Base-by-base conservation (phyloP, 139 green algal genomes). In the Tetradesmus lagerheimii region DNA sequence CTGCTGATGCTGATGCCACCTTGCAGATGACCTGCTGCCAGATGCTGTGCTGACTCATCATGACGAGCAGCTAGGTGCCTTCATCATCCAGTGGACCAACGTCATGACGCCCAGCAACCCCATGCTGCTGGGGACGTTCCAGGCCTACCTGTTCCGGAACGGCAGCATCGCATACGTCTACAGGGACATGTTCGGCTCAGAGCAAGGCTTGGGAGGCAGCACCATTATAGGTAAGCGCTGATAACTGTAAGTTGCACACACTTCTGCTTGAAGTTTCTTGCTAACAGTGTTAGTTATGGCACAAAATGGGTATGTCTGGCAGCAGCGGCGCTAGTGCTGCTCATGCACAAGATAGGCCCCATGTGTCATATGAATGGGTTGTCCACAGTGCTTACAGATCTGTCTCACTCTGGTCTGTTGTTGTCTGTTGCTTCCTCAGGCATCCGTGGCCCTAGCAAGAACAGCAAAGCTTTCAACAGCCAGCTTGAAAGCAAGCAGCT, bases 1-100 rank as follows among this genome's bases (percentile, higher is more conserved):
- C 53, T 77, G 34, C 35, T 78, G 18, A 23, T 50, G 35, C 53
- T 87, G 16, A 37, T 83, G 38, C 39, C 39, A 20, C 45, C 53
- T 9, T 39, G 35, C 82, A 87, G 82, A 87, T 27, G 82, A 87
- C 35, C 27, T 87, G 23, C 31, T 87, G 25, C 34, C 82, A 57
- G 82, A 87, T 31, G 20, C 20, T 15, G 82, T 87, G 18, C 31
- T 87, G 23, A 87, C 82, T 9, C 23, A 77, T 12, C 53, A 87
- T 27, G 82, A 87, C 34, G 23, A 39, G 35, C 9, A 35, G 3
- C 5, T 23, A 6, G 82, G 37, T 25, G 82, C 34, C 0, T 87
- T 79, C 35, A 38, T 87, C 27, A 87, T 87, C 34, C 82, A 87
- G 53, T 87, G 82, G 82, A 87, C 53, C 16, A 87, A 87, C 29